Base-by-base conservation (phyloP, 2,329 filamentous ascomycete species). In the Cordyceps cateniannulata region DNA sequence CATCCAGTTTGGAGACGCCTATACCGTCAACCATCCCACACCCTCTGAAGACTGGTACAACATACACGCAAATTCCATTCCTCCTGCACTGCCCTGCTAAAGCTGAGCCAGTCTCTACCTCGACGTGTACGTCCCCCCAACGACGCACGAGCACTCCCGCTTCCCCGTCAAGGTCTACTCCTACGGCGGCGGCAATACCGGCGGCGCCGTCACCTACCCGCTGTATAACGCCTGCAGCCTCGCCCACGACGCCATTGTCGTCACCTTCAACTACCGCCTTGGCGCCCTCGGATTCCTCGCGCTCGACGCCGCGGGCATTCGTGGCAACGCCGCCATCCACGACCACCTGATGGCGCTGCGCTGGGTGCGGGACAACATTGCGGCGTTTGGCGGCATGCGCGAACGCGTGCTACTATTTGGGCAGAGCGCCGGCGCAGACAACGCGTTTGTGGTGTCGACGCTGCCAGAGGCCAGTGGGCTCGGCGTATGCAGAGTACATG, bases 211-310 rank as follows among this genome's bases (percentile, higher is more conserved):
- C 38, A 57, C 53, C 0, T 62, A 63, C 40, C 62, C 61, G 8
- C 59, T 66, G 1, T 64, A 66, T 29, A 53, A 67, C 27, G 65
- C 49, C 20, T 68, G 66, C 52, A 63, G 63, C 58, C 60, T 67
- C 1, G 65, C 66, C 24, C 71, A 55, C 3, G 70, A 73, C 54
- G 62, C 72, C 52, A 72, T 75, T 8, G 76, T 70, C 54, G 73
- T 77, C 27, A 69, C 70, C 1, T 69, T 72, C 50, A 76, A 77
- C 62, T 78, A 78, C 62, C 66, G 62, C 62, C 59, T 75, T 42
- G 73, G 74, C 32, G 72, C 74, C 2, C 73, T 72, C 47, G 75
- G 76, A 4, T 77, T 73, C 56, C 63, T 67, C 45, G 51, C 55
- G 1, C 57, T 65, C 18, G 32, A 44, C 6, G 55, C 18, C 7